phyloP scores from a whole-genome alignment of 2,329 filamentous ascomycete species.

The Knufia petricola region DNA sequence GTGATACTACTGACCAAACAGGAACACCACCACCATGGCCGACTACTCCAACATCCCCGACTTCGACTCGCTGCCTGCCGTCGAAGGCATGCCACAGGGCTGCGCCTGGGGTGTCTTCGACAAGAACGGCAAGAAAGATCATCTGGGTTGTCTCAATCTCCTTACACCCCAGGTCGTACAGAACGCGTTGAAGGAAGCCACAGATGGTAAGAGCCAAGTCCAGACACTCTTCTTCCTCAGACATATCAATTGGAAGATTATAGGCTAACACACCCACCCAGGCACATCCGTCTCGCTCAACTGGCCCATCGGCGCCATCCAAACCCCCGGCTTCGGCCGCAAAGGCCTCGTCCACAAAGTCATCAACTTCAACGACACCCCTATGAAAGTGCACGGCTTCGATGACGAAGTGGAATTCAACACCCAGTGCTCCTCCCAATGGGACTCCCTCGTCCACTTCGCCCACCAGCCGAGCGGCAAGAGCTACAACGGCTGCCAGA shows the following conservation, averaged over 20 bases:
- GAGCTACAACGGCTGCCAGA: slow-evolving; percentile 35
- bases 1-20: slow-evolving; percentile 2
- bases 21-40: slow-evolving; percentile 4
- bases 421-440: slow-evolving; percentile 40
- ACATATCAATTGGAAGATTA: no score
- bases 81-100: slow-evolving; percentile 32
- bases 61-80: slow-evolving; percentile 38
- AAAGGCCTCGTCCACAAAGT: slow-evolving; percentile 25
- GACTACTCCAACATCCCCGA: slow-evolving; percentile 32
- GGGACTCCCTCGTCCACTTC: slow-evolving; percentile 43
- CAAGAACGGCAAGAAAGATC: slow-evolving; percentile 36
- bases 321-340: slow-evolving; percentile 43
- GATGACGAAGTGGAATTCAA: slow-evolving; percentile 41
- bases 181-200: slow-evolving; percentile 43
- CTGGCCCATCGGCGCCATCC: slow-evolving; percentile 44
- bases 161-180: slow-evolving; percentile 48
- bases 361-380: slow-evolving; percentile 10
- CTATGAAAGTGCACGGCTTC: slow-evolving; percentile 27
- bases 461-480: slow-evolving; percentile 29
- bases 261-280: neutral
- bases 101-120: slow-evolving; percentile 51
- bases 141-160: slow-evolving; percentile 44
- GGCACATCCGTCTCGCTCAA: slow-evolving; percentile 46
- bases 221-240: no score
- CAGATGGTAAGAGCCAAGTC: slow-evolving; percentile 32